Base-by-base conservation (phyloP, 768 basidiomycete species). In the Xanthoconium purpureum region DNA sequence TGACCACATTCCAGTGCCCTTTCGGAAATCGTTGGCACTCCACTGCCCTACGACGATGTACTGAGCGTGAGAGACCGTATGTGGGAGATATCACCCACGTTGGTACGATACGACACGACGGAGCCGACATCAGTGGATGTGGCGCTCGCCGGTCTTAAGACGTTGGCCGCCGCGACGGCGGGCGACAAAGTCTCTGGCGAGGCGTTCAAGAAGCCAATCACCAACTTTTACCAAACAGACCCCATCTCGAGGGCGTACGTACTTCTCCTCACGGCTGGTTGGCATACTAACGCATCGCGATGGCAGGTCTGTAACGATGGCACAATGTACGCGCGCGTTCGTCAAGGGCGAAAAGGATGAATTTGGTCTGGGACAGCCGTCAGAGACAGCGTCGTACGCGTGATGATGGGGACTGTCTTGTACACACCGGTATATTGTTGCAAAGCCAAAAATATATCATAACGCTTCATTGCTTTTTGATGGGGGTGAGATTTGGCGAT, bases 221-320 rank as follows among this genome's bases (percentile, higher is more conserved):
- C 74, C 49, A 97, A 97, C 77, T 98, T 98, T 75, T 99, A 98
- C 75, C 87, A 93, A 74, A 98, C 96, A 11, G 96, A 98, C 73
- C 84, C 91, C 29, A 93, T 98, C 69, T 94, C 93, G 43, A 80
- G 95, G 79, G 91, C 92, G 84, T 94, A 65, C 73, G 93, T 89
- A 39, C 8, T 32, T 5, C 5, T 10, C 50, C 37, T 47, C 28
- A 4, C 52, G 24, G 4, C 47, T 42, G 13, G 17, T 13, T 12
- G 33, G 12, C 33, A 15, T 20, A 37, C 32, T 58, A 12, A 44
- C 58, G 48, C 18, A 36, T 28, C 13, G 18, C 14, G 6, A 32
- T 18, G 14, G 17, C 20, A 92, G 89, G 44, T 93, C 91, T n/a
- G 89, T 92, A 36, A 95, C 94, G 36, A 97, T 97, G 94, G 94